A percentile compares a stretch with the other conserved stretches of the same genome.
Evolutionary conservation across 495 filamentous ascomycete species (phyloP).

Genomic region (Penicillium atrosanguineum): DNA sequence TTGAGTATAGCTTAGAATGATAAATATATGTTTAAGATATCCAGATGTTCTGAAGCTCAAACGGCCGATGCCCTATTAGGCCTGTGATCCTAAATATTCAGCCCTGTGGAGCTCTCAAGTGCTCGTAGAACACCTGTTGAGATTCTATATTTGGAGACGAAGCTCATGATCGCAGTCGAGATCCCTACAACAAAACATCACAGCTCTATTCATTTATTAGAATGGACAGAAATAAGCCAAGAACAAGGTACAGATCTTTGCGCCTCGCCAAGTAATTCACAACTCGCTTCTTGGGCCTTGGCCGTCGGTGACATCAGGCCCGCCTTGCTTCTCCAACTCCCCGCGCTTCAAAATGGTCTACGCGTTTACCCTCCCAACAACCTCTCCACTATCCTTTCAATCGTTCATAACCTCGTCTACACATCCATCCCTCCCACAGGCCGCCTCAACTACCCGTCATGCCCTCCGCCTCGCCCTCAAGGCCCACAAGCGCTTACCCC

Average conservation of each 20-base stretch:
- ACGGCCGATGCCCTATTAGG: too few species aligned
- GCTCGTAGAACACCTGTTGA: too few species aligned
- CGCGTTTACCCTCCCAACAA: slow-evolving; percentile 79
- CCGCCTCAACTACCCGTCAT: slow-evolving; percentile 73
- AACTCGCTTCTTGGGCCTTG: not conserved
- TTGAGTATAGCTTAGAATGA: too few species aligned
- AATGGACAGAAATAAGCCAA: not conserved
- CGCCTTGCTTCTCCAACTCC: slow-evolving; percentile 18
- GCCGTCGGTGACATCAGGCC: slow-evolving; percentile 23
- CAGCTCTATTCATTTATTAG: not conserved
- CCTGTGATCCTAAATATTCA: too few species aligned
- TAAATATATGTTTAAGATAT: too few species aligned
- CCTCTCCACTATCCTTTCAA: slow-evolving; percentile 76
- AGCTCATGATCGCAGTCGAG: not conserved
- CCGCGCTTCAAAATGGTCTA: slow-evolving; percentile 67
- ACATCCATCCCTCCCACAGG: slow-evolving; percentile 79
- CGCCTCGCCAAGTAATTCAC: slow-evolving; percentile 4
- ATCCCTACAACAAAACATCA: not conserved
- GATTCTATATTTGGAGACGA: not conserved
- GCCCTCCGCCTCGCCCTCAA: slow-evolving; percentile 76
- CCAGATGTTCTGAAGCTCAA: too few species aligned
- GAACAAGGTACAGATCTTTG: not conserved
- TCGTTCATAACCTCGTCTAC: slow-evolving; percentile 64
- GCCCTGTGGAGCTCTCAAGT: too few species aligned
- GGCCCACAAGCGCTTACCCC: slow-evolving; percentile 73